A percentile compares a stretch with the other conserved stretches of the same genome.
Conservation (phyloP, 225 moss, liverwort and hornwort genomes). For the Physcomitrellopsis africana region DNA sequence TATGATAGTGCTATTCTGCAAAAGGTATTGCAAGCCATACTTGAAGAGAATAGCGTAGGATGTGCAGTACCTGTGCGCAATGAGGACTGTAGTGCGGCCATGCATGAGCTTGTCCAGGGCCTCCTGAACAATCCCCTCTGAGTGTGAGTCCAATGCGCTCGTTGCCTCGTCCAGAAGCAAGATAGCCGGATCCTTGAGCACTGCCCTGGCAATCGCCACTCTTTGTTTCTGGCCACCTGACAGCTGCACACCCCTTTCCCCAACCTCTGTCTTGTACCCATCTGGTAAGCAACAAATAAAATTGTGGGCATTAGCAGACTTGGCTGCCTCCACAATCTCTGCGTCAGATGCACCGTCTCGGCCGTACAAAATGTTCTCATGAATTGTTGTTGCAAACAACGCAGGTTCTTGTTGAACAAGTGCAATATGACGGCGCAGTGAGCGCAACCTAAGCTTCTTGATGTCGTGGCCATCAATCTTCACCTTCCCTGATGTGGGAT, state of each 20-base stretch:
- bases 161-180: slow-evolving; percentile 69
- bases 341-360: slow-evolving; percentile 53
- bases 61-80: slow-evolving; percentile 55
- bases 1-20: background rate
- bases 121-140: slow-evolving; percentile 64
- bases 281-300: slow-evolving; percentile 54
- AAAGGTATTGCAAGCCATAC: background rate
- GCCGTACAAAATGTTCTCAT: slow-evolving; percentile 59
- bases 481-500: slow-evolving; percentile 55
- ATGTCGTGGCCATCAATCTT: slow-evolving; percentile 55
- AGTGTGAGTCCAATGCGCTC: slow-evolving; percentile 64
- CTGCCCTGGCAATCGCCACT: slow-evolving; percentile 68
- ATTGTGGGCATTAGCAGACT: slow-evolving; percentile 59
- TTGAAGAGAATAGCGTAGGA: background rate
- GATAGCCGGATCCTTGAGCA: slow-evolving; percentile 62
- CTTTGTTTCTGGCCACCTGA: slow-evolving; percentile 67
- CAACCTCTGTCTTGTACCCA: slow-evolving; percentile 61
- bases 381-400: slow-evolving; percentile 60
- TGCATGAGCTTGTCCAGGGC: slow-evolving; percentile 64
- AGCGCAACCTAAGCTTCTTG: slow-evolving; percentile 46
- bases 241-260: slow-evolving; percentile 63
- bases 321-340: slow-evolving; percentile 63
- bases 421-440: slow-evolving; percentile 59
- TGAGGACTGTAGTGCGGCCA: slow-evolving; percentile 60
- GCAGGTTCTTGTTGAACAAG: slow-evolving; percentile 70